These are phyloP conservation scores for Mortierella sp. DNA, from an alignment of 371 early-diverging fungal genomes.

Conservation along the genomic window DNA sequence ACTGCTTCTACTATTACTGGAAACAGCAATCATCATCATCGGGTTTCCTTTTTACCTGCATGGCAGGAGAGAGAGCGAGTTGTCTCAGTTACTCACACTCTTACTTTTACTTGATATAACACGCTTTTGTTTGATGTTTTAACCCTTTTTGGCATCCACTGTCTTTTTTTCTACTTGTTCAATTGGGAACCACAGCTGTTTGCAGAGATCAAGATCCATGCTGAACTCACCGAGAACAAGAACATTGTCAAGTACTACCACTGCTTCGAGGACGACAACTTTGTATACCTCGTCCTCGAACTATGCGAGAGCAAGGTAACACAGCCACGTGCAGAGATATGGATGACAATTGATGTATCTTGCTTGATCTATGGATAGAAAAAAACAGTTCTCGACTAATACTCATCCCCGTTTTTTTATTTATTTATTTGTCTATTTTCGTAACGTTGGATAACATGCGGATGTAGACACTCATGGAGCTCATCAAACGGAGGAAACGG, in stretches of 20 bases:
- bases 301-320: conserved; percentile 90
- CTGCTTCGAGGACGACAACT: conserved; percentile 90
- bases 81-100: background rate
- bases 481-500: conserved; percentile 83
- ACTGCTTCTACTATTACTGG: background rate
- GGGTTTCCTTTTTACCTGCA: conserved; percentile 10
- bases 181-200: conserved; percentile 71
- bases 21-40: background rate
- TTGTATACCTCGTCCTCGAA: conserved; percentile 96
- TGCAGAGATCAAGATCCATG: conserved; percentile 93
- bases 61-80: background rate
- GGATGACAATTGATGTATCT: no score
- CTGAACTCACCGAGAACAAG: conserved; percentile 78
- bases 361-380: no score
- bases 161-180: conserved; percentile 32
- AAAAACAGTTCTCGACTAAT: background rate
- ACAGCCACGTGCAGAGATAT: background rate
- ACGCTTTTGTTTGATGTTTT: background rate
- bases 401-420: no score
- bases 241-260: conserved; percentile 89
- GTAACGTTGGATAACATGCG: background rate
- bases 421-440: no score
- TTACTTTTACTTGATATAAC: background rate
- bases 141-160: background rate
- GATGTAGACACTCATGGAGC: conserved; percentile 81